These are phyloP conservation scores for Cinchona pubescens DNA, from an alignment of 257 asterid genomes.

Conservation along the genomic window DNA sequence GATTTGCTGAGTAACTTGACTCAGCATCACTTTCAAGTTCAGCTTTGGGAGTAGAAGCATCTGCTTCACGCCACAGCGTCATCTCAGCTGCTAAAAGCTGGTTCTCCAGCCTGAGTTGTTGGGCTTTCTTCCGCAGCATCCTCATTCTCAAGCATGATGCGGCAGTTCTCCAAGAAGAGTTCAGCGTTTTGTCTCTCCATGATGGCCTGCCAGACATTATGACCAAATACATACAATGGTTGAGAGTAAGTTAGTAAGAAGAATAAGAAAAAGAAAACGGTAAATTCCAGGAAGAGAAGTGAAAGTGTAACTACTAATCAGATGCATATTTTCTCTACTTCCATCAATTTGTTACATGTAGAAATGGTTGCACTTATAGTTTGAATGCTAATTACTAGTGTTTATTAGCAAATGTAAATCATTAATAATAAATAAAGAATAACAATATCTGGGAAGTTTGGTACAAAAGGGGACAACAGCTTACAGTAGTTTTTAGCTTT, in stretches of 20 bases:
- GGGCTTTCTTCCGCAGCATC: conserved; percentile 51
- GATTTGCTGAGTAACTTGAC: conserved; percentile 25
- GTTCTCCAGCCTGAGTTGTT: conserved; percentile 48
- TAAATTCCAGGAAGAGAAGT: not conserved
- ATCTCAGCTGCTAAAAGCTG: conserved; percentile 41
- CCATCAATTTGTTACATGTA: not conserved
- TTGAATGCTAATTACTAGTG: not conserved
- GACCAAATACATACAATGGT: too few species aligned
- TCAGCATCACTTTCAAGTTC: conserved; percentile 11
- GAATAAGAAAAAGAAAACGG: not conserved
- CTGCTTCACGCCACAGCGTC: conserved; percentile 35
- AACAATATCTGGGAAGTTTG: not conserved
- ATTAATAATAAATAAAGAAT: not conserved
- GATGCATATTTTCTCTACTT: not conserved
- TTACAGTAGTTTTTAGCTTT: not conserved
- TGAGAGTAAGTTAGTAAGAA: not conserved
- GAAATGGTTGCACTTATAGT: not conserved
- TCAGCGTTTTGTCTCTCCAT: conserved; percentile 52
- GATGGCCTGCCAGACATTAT: conserved; percentile 1
- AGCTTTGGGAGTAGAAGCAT: conserved; percentile 13
- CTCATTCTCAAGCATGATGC: conserved; percentile 47
- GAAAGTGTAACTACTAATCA: not conserved
- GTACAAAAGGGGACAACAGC: not conserved
- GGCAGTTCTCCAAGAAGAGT: conserved; percentile 48
- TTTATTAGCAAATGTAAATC: not conserved